Evolutionary conservation across 495 filamentous ascomycete genomes (phyloP).

Genomic region (Clavariopsis aquatica): DNA sequence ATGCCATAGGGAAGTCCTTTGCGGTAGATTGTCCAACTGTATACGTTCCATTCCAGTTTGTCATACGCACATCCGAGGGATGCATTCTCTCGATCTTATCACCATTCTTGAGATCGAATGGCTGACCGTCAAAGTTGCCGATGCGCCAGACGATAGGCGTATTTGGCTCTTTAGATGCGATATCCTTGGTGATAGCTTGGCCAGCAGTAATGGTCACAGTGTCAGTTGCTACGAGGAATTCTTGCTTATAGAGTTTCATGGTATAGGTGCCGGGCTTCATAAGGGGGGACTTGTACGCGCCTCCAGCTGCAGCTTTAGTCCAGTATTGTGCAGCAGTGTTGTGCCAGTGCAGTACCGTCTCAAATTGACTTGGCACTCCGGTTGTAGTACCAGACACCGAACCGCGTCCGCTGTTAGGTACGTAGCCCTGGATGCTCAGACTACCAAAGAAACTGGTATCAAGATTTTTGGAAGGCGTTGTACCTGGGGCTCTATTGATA

Average conservation of each 20-base stretch:
- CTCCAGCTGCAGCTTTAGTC: slow-evolving; percentile 17
- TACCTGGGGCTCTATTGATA: neutral
- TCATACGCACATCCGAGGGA: slow-evolving; percentile 26
- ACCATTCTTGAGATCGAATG: slow-evolving; percentile 28
- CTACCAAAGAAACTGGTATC: slow-evolving; percentile 25
- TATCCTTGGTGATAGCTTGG: slow-evolving; percentile 19
- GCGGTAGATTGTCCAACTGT: slow-evolving; percentile 19
- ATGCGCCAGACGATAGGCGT: slow-evolving; percentile 28
- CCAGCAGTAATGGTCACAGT: slow-evolving; percentile 25
- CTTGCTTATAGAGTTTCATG: slow-evolving; percentile 29
- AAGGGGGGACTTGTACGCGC: slow-evolving; percentile 12
- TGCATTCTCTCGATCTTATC: slow-evolving; percentile 35
- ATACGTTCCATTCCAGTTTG: slow-evolving; percentile 23
- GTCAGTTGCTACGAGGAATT: slow-evolving; percentile 22
- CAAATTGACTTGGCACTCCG: slow-evolving; percentile 24
- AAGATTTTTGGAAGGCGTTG: slow-evolving; percentile 22
- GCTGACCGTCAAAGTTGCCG: slow-evolving; percentile 28
- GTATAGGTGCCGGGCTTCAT: slow-evolving; percentile 31
- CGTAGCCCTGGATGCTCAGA: slow-evolving; percentile 27
- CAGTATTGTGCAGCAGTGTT: slow-evolving; percentile 29
- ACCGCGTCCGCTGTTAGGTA: slow-evolving; percentile 20
- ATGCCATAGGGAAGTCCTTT: slow-evolving; percentile 27
- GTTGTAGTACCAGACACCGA: slow-evolving; percentile 20
- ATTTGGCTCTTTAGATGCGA: slow-evolving; percentile 26
- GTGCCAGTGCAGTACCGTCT: slow-evolving; percentile 29